Evolutionary conservation across 2,329 filamentous ascomycete genomes (phyloP).

Genomic region (Colletotrichum godetiae): DNA sequence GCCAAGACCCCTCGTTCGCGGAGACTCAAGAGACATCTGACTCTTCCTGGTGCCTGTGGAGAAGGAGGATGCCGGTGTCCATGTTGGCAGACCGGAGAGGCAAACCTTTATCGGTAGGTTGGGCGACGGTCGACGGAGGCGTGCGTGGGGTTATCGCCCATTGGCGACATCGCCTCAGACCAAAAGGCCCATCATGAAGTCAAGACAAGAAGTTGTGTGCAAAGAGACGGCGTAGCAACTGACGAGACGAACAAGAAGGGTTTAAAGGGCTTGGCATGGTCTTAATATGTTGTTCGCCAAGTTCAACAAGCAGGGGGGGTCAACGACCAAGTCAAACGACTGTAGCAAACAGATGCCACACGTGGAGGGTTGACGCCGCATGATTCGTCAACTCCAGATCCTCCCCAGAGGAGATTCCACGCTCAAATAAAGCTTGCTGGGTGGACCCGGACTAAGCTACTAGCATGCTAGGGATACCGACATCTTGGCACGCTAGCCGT

Average conservation of each 20-base stretch:
- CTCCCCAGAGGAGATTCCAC: constrained; percentile 24
- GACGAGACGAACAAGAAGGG: constrained; percentile 8
- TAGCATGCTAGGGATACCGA: constrained; percentile 33
- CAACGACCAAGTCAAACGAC: constrained; percentile 17
- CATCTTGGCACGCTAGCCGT: constrained; percentile 35
- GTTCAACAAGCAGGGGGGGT: constrained; percentile 11
- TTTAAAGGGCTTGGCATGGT: constrained; percentile 29
- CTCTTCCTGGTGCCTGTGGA: constrained; percentile 4
- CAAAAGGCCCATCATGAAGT: not conserved
- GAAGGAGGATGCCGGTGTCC: not conserved
- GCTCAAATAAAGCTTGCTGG: constrained; percentile 28
- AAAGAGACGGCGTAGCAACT: constrained; percentile 12
- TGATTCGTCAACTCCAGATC: constrained; percentile 29
- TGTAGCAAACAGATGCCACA: constrained; percentile 25
- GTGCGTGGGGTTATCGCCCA: constrained; percentile 3
- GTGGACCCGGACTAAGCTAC: constrained; percentile 1
- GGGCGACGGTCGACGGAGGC: constrained; percentile 1
- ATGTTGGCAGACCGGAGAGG: constrained; percentile 19
- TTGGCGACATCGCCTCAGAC: not conserved
- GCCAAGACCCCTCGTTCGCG: not conserved
- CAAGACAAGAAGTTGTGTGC: not conserved
- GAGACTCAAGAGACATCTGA: constrained; percentile 6
- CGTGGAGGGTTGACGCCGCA: constrained; percentile 12
- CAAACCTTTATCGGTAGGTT: constrained; percentile 24
- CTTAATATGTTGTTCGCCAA: constrained; percentile 15